Percentiles rank a stretch among this genome's conserved stretches.
phyloP scores from a whole-genome alignment of 805 yeast species.

The Saccharomycopsis oosterbeekiorum region DNA sequence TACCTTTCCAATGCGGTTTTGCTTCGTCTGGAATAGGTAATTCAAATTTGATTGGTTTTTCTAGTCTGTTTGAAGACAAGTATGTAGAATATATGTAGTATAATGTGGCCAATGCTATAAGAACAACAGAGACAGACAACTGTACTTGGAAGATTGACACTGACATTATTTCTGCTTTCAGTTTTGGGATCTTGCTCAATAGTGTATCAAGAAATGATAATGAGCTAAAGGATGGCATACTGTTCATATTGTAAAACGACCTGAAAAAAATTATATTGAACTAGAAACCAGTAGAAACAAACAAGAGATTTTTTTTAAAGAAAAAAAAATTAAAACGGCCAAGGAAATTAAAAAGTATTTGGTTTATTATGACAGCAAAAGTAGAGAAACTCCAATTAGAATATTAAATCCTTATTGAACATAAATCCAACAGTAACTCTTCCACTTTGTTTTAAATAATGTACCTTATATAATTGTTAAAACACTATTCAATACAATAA shows the following conservation, averaged over 20 bases:
- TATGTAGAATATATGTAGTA: conserved; percentile 17
- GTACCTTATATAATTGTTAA: too few relatives aligned
- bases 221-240: not conserved
- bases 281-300: too few relatives aligned
- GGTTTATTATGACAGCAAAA: not conserved
- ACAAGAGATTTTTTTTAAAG: not conserved
- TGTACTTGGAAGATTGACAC: conserved; percentile 15
- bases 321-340: not conserved
- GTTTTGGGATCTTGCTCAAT: not conserved
- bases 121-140: conserved; percentile 21
- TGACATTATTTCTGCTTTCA: not conserved
- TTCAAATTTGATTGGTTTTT: conserved; percentile 36
- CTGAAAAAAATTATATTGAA: not conserved
- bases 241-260: not conserved
- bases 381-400: not conserved
- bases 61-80: conserved; percentile 10
- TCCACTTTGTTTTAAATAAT: too few relatives aligned
- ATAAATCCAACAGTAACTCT: not conserved
- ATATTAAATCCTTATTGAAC: not conserved
- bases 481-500: not conserved
- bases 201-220: not conserved
- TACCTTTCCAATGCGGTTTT: conserved; percentile 87
- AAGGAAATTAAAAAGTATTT: not conserved
- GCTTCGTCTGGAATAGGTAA: conserved; percentile 66
- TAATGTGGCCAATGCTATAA: conserved; percentile 14